A percentile compares a stretch with the other conserved stretches of the same genome.
These are phyloP conservation scores for Hericium rajendrae DNA, from an alignment of 768 basidiomycete genomes.

Conservation along the genomic window DNA sequence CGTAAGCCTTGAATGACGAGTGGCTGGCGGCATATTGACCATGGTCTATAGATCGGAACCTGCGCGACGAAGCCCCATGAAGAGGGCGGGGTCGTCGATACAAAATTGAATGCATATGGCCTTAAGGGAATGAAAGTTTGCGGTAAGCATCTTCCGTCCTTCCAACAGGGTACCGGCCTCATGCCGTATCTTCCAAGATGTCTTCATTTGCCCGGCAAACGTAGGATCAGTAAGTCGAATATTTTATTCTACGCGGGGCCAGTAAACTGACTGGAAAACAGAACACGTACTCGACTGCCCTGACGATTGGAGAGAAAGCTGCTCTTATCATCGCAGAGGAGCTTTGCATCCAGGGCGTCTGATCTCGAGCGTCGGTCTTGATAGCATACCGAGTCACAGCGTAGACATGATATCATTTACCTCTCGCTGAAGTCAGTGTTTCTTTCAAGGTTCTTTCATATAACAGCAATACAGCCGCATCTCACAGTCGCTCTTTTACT, in stretches of 20 bases:
- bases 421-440: too few relatives aligned
- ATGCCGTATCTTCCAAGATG: slow-evolving; percentile 13
- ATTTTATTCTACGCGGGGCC: not conserved
- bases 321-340: slow-evolving; percentile 51
- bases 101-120: slow-evolving; percentile 54
- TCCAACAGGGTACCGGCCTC: not conserved
- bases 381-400: too few relatives aligned
- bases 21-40: not conserved
- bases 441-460: too few relatives aligned
- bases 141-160: not conserved
- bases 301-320: slow-evolving; percentile 51
- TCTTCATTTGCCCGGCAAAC: slow-evolving; percentile 31
- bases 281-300: slow-evolving; percentile 36
- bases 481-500: too few relatives aligned
- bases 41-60: slow-evolving; percentile 40
- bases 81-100: slow-evolving; percentile 51
- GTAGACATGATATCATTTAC: too few relatives aligned
- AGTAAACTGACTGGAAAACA: not conserved
- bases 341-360: slow-evolving; percentile 19
- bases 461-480: too few relatives aligned
- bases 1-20: not conserved
- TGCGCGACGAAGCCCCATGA: slow-evolving; percentile 61
- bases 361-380: too few relatives aligned
- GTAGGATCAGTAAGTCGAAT: slow-evolving; percentile 21
- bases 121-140: slow-evolving; percentile 46